phyloP scores from a whole-genome alignment of 805 yeast genomes.

The Candida hungchunana region DNA sequence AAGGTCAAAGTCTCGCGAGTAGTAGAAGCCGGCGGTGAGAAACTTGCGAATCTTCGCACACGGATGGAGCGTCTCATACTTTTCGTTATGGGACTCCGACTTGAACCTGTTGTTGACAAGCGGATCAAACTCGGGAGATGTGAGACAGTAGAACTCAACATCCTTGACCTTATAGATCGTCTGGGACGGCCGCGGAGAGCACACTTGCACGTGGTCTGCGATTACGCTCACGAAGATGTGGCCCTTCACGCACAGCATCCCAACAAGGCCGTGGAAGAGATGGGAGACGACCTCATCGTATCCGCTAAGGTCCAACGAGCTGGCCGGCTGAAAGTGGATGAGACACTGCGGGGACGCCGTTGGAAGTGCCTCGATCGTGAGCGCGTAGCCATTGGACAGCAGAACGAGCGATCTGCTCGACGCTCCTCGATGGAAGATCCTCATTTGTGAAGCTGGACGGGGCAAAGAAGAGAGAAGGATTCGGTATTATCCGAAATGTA shows the following conservation, averaged over 20 bases:
- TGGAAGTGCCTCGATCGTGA: slow-evolving; percentile 49
- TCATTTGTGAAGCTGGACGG: slow-evolving; percentile 11
- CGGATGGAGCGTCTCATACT: slow-evolving; percentile 58
- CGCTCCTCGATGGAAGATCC: slow-evolving; percentile 42
- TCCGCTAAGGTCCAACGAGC: slow-evolving; percentile 32
- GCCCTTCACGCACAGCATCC: slow-evolving; percentile 52
- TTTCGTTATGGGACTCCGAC: slow-evolving; percentile 26
- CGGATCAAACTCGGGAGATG: slow-evolving; percentile 49
- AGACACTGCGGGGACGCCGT: slow-evolving; percentile 24
- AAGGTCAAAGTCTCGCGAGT: slow-evolving; percentile 84
- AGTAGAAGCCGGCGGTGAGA: slow-evolving; percentile 81
- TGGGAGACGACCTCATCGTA: slow-evolving; percentile 37
- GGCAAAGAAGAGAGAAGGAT: too few relatives aligned
- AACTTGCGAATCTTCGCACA: slow-evolving; percentile 72
- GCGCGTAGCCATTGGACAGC: slow-evolving; percentile 52
- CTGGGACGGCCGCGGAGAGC: slow-evolving; percentile 54
- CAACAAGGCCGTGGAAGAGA: slow-evolving; percentile 53
- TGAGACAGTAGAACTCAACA: slow-evolving; percentile 63
- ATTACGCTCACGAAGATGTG: slow-evolving; percentile 55
- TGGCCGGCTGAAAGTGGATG: slow-evolving; percentile 51
- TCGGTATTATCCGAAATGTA: too few relatives aligned
- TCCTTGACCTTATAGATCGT: slow-evolving; percentile 49
- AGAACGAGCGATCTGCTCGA: slow-evolving; percentile 74
- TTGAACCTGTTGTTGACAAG: slow-evolving; percentile 22
- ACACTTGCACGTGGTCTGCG: slow-evolving; percentile 50